phyloP scores from a whole-genome alignment of 2,329 filamentous ascomycete species.

The Leptoxyphium fumago region DNA sequence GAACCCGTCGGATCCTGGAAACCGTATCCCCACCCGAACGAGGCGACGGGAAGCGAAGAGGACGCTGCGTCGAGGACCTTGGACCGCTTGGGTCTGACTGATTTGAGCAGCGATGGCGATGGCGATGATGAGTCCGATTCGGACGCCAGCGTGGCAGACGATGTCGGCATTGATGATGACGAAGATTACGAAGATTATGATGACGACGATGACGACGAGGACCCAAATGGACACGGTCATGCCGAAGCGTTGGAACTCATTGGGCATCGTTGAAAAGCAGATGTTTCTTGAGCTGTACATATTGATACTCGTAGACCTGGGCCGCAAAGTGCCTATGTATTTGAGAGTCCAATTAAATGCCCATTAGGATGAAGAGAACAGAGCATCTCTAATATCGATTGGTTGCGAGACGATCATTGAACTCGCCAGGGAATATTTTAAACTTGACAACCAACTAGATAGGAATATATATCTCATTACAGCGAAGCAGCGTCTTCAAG shows the following conservation, averaged over 20 bases:
- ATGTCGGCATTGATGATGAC: neutral
- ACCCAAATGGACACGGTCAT: conserved; percentile 4
- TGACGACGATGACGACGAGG: conserved; percentile 5
- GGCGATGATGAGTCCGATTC: neutral
- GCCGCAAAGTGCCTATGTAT: too few species aligned
- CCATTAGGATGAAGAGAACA: too few species aligned
- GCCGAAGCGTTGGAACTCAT: conserved; percentile 9
- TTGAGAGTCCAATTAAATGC: too few species aligned
- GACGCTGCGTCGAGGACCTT: neutral
- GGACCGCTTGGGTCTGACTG: neutral
- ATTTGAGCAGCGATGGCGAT: neutral
- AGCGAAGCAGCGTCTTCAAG: conserved; percentile 80
- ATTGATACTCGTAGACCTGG: too few species aligned
- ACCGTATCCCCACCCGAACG: neutral
- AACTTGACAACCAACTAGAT: too few species aligned
- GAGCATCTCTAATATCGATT: too few species aligned
- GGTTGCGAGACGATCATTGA: too few species aligned
- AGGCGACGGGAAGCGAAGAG: neutral
- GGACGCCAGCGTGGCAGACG: neutral
- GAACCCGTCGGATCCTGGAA: neutral
- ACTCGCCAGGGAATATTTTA: too few species aligned
- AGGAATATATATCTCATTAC: conserved; percentile 53
- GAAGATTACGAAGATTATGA: conserved; percentile 5
- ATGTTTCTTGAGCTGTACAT: neutral
- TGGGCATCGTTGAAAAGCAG: conserved; percentile 11